Evolutionary conservation across 2,329 filamentous ascomycete species (phyloP), one percentile per base, ranked within the genome.

Genomic region (Didymella arachidicola): DNA sequence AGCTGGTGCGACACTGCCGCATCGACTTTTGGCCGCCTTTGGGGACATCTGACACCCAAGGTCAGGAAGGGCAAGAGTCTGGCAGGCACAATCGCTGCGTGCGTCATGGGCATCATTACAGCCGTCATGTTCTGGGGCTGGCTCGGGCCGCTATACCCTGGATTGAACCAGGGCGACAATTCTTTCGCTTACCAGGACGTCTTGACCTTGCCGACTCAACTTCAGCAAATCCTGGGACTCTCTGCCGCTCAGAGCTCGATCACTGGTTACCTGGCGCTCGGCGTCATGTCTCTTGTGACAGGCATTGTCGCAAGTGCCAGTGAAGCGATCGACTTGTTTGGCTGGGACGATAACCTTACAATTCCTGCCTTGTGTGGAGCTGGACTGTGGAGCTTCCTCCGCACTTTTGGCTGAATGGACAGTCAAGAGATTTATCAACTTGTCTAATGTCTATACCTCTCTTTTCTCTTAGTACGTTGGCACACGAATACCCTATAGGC

Each of bases 1-100:
- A 96, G 91, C 73, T 99, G 95, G 95, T 99, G 95, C 79, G 95
- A 99, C 77, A 98, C 95, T 1, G 95, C 95, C 34, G 95, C 95
- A 49, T 95, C 90, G 74, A 99, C 95, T 0, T 93, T 99, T 72
- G 95, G 95, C 52, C 87, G 95, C 53, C 82, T 94, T 14, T 98
- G 91, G 79, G 95, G 95, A 41, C 86, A 89, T 62, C 93, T 97
- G 74, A 99, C 95, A 2, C 91, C 91, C 36, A 86, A 90, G 51
- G 85, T 99, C 54, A 87, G 95, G 61, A 85, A 85, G 62, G 93
- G 93, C 41, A 99, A 99, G 85, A 96, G 92, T 60, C 81, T 98
- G 27, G 95, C 95, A 18, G 95, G 95, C 0, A 95, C 91, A 10
- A 72, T 92, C 12, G 94, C 94, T 1, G 94, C 94, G 11, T 93